Conservation (phyloP, 1,139 yeast species). For the Candida gigantensis region DNA sequence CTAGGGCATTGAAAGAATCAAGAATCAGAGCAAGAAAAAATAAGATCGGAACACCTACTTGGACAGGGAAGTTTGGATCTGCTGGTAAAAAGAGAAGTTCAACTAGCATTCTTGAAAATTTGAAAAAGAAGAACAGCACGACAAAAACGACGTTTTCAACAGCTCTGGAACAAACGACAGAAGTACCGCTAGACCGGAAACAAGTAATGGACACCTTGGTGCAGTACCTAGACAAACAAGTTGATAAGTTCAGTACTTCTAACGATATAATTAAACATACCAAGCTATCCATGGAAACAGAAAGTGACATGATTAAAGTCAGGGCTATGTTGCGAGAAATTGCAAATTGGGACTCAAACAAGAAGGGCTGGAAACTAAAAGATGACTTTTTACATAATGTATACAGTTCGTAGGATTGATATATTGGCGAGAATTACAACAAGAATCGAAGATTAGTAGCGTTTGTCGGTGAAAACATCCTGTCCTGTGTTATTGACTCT, state of each 20-base stretch:
- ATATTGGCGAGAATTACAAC: no score
- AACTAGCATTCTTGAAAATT: slow-evolving; percentile 33
- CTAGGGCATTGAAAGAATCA: slow-evolving; percentile 69
- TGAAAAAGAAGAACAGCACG: slow-evolving; percentile 23
- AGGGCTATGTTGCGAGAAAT: slow-evolving; percentile 70
- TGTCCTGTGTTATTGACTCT: no score
- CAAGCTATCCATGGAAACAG: slow-evolving; percentile 47
- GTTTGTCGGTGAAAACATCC: no score
- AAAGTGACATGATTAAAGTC: slow-evolving; percentile 60
- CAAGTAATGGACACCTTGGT: slow-evolving; percentile 35
- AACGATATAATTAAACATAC: slow-evolving; percentile 56
- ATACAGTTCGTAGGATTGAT: no score
- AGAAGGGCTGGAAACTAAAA: slow-evolving; percentile 66
- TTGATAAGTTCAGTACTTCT: slow-evolving; percentile 53
- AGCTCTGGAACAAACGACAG: slow-evolving; percentile 22
- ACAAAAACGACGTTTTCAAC: slow-evolving; percentile 17
- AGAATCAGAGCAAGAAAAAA: slow-evolving; percentile 62
- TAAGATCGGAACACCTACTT: slow-evolving; percentile 84
- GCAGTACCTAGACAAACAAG: slow-evolving; percentile 31
- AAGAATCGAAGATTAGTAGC: no score
- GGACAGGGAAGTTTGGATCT: slow-evolving; percentile 91
- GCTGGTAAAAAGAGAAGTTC: slow-evolving; percentile 56
- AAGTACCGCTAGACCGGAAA: slow-evolving; percentile 7
- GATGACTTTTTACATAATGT: slow-evolving; percentile 49
- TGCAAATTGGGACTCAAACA: slow-evolving; percentile 63